These are phyloP conservation scores for Corchorus olitorius DNA, from an alignment of 345 rosid genomes.

Conservation along the genomic window DNA sequence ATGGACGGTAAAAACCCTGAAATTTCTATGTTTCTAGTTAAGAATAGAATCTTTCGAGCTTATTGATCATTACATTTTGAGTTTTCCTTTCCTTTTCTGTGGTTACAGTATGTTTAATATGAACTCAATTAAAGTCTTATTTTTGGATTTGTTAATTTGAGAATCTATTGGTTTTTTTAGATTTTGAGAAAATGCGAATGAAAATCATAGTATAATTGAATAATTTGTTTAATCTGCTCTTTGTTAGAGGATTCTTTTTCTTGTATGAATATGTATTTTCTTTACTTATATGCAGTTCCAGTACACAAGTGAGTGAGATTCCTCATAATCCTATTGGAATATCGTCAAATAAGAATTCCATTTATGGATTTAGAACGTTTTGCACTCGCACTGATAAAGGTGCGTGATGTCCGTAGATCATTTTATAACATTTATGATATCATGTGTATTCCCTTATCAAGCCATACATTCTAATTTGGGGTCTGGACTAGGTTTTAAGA, in stretches of 20 bases:
- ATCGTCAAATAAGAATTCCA: conserved; percentile 50
- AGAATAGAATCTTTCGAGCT: neutral
- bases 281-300: conserved; percentile 42
- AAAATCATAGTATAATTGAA: neutral
- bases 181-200: neutral
- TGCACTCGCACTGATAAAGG: conserved; percentile 69
- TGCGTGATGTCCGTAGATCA: conserved; percentile 20
- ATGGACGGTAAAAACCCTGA: conserved; percentile 57
- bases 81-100: neutral
- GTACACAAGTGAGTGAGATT: conserved; percentile 44
- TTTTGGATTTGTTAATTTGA: neutral
- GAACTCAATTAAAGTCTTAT: neutral
- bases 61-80: neutral
- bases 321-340: conserved; percentile 38
- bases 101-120: neutral
- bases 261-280: conserved; percentile 23
- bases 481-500: neutral
- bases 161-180: neutral
- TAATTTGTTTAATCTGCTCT: neutral
- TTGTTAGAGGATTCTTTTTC: conserved; percentile 10
- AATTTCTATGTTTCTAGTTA: neutral
- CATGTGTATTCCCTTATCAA: neutral
- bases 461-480: neutral
- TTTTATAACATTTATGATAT: neutral
- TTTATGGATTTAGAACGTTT: conserved; percentile 66